A percentile compares a stretch with the other conserved stretches of the same genome.
phyloP scores from a whole-genome alignment of 164 flowering plant genomes.

The Magnolia sinica region DNA sequence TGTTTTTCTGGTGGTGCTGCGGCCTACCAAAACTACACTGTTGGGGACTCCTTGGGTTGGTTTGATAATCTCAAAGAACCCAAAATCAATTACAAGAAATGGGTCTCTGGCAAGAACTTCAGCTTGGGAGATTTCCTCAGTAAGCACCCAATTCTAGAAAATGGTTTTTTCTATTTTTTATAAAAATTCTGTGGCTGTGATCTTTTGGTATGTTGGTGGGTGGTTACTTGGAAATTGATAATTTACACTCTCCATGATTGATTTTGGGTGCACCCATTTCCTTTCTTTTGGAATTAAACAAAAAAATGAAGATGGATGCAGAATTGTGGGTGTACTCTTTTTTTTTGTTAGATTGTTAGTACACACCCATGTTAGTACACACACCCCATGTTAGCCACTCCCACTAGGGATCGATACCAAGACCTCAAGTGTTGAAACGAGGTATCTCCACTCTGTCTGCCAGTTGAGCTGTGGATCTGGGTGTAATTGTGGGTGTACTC shows the following conservation, averaged over 20 bases:
- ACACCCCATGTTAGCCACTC: too few relatives aligned
- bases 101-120: constrained; percentile 67
- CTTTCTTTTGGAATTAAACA: neutral
- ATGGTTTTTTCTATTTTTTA: neutral
- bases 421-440: too few relatives aligned
- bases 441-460: too few relatives aligned
- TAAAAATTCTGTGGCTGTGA: neutral
- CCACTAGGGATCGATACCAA: too few relatives aligned
- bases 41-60: constrained; percentile 91
- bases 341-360: too few relatives aligned
- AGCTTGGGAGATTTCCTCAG: constrained; percentile 90
- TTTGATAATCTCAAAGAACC: constrained; percentile 59
- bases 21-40: constrained; percentile 85
- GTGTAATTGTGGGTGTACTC: too few relatives aligned
- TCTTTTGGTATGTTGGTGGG: neutral
- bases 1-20: constrained; percentile 27
- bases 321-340: neutral
- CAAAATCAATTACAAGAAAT: constrained; percentile 61
- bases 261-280: neutral
- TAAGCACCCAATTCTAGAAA: constrained; percentile 29
- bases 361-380: too few relatives aligned
- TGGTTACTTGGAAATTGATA: neutral
- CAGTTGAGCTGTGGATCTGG: too few relatives aligned
- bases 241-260: neutral
- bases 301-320: neutral